Evolutionary conservation across 306 rosid species (phyloP).

Genomic region (Casuarina equisetifolia): DNA sequence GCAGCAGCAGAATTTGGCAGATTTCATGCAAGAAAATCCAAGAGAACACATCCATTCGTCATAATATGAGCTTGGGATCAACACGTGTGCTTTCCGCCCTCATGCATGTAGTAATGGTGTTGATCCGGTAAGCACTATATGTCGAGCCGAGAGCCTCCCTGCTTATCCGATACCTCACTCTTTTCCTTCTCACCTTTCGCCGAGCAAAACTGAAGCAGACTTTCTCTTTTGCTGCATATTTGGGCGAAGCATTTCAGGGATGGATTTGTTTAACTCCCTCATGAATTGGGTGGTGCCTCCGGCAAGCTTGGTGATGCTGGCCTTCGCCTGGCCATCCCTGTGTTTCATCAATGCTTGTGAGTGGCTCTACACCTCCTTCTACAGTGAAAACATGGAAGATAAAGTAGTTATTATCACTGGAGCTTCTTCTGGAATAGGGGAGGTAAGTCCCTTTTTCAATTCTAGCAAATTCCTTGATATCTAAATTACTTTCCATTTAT

Average conservation of each 20-base stretch:
- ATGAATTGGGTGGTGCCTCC: constrained; percentile 78
- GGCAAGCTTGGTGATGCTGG: constrained; percentile 58
- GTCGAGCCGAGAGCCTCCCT: not conserved
- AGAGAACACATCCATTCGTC: constrained; percentile 46
- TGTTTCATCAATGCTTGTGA: constrained; percentile 71
- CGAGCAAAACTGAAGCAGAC: not conserved
- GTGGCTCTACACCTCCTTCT: constrained; percentile 48
- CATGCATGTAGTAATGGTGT: constrained; percentile 23
- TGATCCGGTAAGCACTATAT: not conserved
- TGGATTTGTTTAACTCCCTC: constrained; percentile 55
- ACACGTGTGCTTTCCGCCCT: constrained; percentile 47
- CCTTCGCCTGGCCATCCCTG: constrained; percentile 81
- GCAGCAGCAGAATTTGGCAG: not conserved
- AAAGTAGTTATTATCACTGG: constrained; percentile 90
- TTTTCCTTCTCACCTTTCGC: not conserved
- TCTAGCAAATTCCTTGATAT: not conserved
- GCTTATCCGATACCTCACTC: constrained; percentile 1
- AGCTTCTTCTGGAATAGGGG: constrained; percentile 94
- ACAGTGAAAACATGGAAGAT: constrained; percentile 53
- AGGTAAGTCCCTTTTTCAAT: constrained; percentile 33
- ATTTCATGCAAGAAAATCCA: constrained; percentile 44
- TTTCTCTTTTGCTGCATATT: not conserved
- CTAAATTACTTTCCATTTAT: not conserved
- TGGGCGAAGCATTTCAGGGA: not conserved
- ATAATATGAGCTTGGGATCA: constrained; percentile 24